Conservation (phyloP, 2,329 filamentous ascomycete genomes). For the Alternaria rosae region DNA sequence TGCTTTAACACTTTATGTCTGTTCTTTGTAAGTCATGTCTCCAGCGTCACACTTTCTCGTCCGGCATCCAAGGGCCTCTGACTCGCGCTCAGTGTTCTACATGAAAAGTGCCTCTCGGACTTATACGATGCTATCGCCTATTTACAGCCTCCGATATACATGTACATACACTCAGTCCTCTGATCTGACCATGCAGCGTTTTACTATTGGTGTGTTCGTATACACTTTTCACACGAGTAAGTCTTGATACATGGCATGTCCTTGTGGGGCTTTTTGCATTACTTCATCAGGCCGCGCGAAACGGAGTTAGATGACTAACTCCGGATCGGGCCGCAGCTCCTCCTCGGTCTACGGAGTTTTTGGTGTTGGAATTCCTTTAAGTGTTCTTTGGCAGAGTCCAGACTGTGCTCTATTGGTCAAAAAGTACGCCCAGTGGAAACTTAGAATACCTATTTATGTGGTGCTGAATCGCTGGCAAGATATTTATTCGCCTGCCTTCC, state of each 20-base stretch:
- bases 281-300: background rate
- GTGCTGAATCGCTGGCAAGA: background rate
- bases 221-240: background rate
- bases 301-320: background rate
- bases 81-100: background rate
- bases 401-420: background rate
- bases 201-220: background rate
- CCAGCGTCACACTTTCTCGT: background rate
- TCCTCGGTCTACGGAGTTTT: background rate
- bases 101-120: background rate
- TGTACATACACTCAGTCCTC: background rate
- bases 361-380: background rate
- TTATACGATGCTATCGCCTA: background rate
- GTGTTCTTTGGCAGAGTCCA: background rate
- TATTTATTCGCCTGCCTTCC: background rate
- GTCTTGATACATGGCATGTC: background rate
- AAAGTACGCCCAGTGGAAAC: background rate
- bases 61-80: background rate
- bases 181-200: background rate
- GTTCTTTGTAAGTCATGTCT: background rate
- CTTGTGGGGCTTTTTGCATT: background rate
- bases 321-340: background rate
- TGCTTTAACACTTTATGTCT: background rate
- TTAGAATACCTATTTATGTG: background rate
- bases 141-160: background rate